Percentiles rank a stretch among this genome's conserved stretches.
Conservation (phyloP, 2,329 filamentous ascomycete genomes). For the Epichloe typhina region DNA sequence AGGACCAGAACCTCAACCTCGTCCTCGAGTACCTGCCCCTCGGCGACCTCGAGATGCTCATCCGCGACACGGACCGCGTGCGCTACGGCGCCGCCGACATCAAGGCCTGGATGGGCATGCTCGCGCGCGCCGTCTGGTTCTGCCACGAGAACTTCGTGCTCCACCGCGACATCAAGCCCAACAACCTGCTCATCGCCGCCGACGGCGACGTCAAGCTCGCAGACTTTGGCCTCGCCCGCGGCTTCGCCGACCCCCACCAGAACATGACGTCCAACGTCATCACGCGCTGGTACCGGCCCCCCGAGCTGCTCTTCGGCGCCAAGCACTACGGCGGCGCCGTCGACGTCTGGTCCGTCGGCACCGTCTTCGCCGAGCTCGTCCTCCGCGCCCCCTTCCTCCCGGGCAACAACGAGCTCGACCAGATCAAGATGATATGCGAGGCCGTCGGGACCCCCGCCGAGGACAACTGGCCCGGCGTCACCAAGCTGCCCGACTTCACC, state of each 20-base stretch:
- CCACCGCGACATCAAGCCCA: slow-evolving; percentile 97
- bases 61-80: slow-evolving; percentile 67
- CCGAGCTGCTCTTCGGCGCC: slow-evolving; percentile 84
- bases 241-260: slow-evolving; percentile 76
- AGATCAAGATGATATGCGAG: slow-evolving; percentile 72
- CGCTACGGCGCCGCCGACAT: slow-evolving; percentile 81
- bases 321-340: slow-evolving; percentile 81
- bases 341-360: slow-evolving; percentile 86
- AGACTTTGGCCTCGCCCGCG: slow-evolving; percentile 89
- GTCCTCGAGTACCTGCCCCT: slow-evolving; percentile 87
- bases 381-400: slow-evolving; percentile 72
- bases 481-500: slow-evolving; percentile 67
- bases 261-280: slow-evolving; percentile 92
- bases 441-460: slow-evolving; percentile 84
- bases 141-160: slow-evolving; percentile 91
- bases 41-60: slow-evolving; percentile 91
- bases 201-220: slow-evolving; percentile 91
- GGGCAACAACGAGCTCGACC: slow-evolving; percentile 73
- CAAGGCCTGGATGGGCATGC: slow-evolving; percentile 98
- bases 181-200: slow-evolving; percentile 89
- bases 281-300: slow-evolving; percentile 86
- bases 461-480: slow-evolving; percentile 89
- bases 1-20: slow-evolving; percentile 91
- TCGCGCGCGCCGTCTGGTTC: slow-evolving; percentile 86
- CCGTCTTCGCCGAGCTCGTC: slow-evolving; percentile 85